A percentile compares a stretch with the other conserved stretches of the same genome.
phyloP scores from a whole-genome alignment of 2,329 filamentous ascomycete genomes.

The Fonsecaea monophora region DNA sequence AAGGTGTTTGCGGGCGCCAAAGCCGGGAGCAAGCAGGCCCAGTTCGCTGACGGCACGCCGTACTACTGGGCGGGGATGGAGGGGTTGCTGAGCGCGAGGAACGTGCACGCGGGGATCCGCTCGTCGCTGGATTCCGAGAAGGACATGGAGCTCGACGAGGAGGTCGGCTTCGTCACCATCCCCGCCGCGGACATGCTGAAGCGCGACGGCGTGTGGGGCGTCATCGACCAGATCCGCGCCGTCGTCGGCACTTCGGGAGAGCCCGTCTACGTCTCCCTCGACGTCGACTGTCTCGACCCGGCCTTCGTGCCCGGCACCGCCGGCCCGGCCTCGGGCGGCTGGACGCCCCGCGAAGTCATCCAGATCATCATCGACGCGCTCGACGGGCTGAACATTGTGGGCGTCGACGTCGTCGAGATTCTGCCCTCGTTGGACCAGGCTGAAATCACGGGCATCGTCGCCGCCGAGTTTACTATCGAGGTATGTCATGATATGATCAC shows the following conservation, averaged over 20 bases:
- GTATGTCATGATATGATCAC: constrained; percentile 7
- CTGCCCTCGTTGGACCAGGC: constrained; percentile 21
- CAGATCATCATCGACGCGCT: constrained; percentile 28
- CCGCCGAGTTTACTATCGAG: constrained; percentile 29
- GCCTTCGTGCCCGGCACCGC: constrained; percentile 24
- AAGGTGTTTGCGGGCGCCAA: constrained; percentile 28
- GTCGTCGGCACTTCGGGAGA: constrained; percentile 7
- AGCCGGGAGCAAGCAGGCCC: constrained; percentile 23
- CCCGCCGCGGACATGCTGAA: constrained; percentile 25
- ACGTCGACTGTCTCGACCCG: constrained; percentile 26
- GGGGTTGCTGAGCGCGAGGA: constrained; percentile 13
- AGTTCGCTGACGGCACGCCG: constrained; percentile 24
- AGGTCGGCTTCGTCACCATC: constrained; percentile 24
- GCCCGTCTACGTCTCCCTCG: constrained; percentile 27
- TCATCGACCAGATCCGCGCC: constrained; percentile 25
- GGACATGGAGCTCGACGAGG: constrained; percentile 19
- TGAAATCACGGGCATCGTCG: constrained; percentile 28
- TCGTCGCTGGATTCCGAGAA: constrained; percentile 14
- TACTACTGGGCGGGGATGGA: constrained; percentile 27
- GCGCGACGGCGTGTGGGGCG: constrained; percentile 16
- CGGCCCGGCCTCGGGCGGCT: constrained; percentile 24
- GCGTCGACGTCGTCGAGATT: constrained; percentile 29
- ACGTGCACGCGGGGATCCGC: constrained; percentile 26
- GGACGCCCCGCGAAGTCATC: constrained; percentile 26
- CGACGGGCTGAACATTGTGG: constrained; percentile 27